Evolutionary conservation across 2,329 filamentous ascomycete genomes (phyloP), one percentile per base, ranked within the genome.

Genomic region (Aspergillus neoniger): DNA sequence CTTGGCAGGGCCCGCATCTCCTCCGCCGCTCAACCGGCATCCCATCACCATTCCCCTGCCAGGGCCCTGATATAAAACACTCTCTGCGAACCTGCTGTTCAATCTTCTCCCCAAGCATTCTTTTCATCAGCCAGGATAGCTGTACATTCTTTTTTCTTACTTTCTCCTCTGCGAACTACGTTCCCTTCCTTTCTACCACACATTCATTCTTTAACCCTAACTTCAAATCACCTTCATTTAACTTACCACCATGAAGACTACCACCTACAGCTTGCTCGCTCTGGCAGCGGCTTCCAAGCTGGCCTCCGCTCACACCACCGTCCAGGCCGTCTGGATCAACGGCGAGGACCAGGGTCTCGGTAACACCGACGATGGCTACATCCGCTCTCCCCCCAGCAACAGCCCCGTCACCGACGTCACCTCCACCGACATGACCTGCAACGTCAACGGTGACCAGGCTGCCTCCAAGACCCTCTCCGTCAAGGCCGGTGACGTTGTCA

Each of bases 291-390:
- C 63, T 43, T 60, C 66, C 28, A 65, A 62, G 55, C 60, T 68
- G 43, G 66, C 53, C 47, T 59, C 44, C 52, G 63, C 66, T 50
- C 66, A 68, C 61, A 19, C 66, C 59, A 68, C 66, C 38, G 65
- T 68, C 57, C 51, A 61, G 41, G 66, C 66, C 58, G 58, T 67
- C 61, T 68, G 65, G 65, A 62, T 68, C 58, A 68, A 68, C 61
- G 66, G 63, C 47, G 60, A 60, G 25, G 66, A 68, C 60, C 65
- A 68, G 53, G 66, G 66, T 17, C 39, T 57, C 41, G 66, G 66
- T 49, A 67, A 66, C 65, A 39, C 47, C 47, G 62, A 41, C 32
- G 50, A 39, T 30, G 65, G 65, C 48, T 67, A 67, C 60, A 68
- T 68, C 50, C 66, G 65, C 8, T 47, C 59, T 25, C 66, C 66